Conservation (phyloP, 257 asterid species). For the Capsicum baccatum region DNA sequence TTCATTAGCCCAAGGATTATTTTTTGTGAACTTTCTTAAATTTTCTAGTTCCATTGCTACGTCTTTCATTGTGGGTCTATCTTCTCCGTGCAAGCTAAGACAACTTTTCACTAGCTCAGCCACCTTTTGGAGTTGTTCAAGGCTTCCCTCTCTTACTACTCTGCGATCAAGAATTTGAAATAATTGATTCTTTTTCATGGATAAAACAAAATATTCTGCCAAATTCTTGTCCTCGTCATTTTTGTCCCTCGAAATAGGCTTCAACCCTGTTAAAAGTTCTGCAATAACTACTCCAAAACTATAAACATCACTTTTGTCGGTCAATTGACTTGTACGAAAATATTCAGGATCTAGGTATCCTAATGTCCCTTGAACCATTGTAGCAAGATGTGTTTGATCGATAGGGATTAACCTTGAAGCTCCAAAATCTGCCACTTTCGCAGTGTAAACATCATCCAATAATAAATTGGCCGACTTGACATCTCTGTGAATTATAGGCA, state of each 20-base stretch:
- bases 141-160: constrained; percentile 61
- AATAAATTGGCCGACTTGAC: constrained; percentile 80
- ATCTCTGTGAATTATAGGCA: constrained; percentile 74
- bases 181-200: constrained; percentile 52
- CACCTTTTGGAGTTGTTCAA: constrained; percentile 57
- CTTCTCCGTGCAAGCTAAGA: constrained; percentile 49
- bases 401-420: constrained; percentile 70
- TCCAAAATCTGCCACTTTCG: constrained; percentile 81
- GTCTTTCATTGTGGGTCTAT: constrained; percentile 83
- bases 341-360: constrained; percentile 87
- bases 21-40: constrained; percentile 52
- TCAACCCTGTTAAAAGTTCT: constrained; percentile 70
- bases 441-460: constrained; percentile 56
- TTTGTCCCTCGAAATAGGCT: constrained; percentile 56
- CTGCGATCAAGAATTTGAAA: constrained; percentile 63
- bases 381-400: constrained; percentile 72
- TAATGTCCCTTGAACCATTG: constrained; percentile 76
- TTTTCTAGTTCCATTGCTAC: constrained; percentile 74
- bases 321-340: constrained; percentile 66
- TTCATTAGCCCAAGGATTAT: constrained; percentile 53
- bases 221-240: constrained; percentile 55
- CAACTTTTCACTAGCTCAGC: constrained; percentile 65
- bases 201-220: constrained; percentile 47
- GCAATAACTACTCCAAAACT: constrained; percentile 79
- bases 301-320: constrained; percentile 80